These are phyloP conservation scores for Endotrypanum monterogeii DNA, from an alignment of 208 protist species.

Conservation along the genomic window DNA sequence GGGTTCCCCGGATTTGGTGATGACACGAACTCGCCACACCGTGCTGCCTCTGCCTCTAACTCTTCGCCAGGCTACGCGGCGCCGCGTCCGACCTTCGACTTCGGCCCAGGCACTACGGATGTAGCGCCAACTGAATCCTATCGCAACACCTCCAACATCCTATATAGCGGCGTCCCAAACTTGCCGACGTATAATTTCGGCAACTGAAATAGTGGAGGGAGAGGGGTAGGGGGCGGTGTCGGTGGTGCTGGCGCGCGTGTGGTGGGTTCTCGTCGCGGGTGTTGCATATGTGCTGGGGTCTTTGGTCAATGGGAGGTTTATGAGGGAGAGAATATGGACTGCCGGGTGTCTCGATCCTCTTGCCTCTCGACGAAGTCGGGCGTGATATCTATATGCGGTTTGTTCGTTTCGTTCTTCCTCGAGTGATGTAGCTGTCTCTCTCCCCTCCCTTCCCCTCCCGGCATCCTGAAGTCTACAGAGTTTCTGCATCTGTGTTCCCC, in stretches of 20 bases:
- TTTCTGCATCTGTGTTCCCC: no score
- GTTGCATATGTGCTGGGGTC: no score
- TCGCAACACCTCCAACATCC: conserved; percentile 6
- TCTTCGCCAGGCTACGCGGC: conserved; percentile 7
- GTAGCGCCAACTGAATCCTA: conserved; percentile 1
- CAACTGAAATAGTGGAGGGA: conserved; percentile 37
- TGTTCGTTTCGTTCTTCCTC: background rate
- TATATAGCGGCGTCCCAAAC: conserved; percentile 32
- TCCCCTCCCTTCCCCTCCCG: no score
- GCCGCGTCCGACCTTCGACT: conserved; percentile 59
- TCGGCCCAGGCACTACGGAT: conserved; percentile 35
- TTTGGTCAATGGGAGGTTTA: background rate
- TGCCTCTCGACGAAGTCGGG: background rate
- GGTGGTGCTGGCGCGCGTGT: background rate
- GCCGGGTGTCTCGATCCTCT: no score
- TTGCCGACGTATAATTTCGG: conserved; percentile 77
- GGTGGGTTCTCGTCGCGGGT: no score
- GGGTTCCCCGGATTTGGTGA: conserved; percentile 35
- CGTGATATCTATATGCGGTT: background rate
- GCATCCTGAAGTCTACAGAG: no score
- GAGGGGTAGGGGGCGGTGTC: background rate
- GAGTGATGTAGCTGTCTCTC: background rate
- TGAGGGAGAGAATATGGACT: no score
- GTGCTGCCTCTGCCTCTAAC: background rate
- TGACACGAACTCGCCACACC: conserved; percentile 4